phyloP scores from a whole-genome alignment of 805 yeast species.

The Cyberlindnera americana region DNA sequence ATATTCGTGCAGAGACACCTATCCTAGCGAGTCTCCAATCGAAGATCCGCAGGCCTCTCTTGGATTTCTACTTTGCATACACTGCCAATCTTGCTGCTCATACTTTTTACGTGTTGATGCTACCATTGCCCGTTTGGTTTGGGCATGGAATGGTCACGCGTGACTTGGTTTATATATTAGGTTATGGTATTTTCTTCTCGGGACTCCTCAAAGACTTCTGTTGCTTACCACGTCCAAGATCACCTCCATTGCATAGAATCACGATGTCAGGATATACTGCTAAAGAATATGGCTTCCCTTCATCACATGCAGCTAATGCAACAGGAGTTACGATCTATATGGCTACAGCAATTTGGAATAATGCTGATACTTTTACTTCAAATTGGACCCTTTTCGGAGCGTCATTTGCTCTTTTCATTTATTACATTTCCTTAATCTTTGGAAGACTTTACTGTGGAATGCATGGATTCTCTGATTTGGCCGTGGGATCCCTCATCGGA shows the following conservation, averaged over 20 bases:
- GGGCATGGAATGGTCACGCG: conserved; percentile 58
- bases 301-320: conserved; percentile 93
- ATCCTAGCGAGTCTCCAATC: conserved; percentile 55
- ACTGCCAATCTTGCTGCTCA: conserved; percentile 91
- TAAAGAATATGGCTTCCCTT: conserved; percentile 92
- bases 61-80: conserved; percentile 79
- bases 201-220: conserved; percentile 80
- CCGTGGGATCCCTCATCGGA: conserved; percentile 67
- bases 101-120: conserved; percentile 85
- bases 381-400: conserved; percentile 13
- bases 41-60: conserved; percentile 39
- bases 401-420: conserved; percentile 33
- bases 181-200: conserved; percentile 54
- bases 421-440: conserved; percentile 60
- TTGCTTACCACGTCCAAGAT: conserved; percentile 87
- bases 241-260: conserved; percentile 88
- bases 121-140: conserved; percentile 83
- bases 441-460: conserved; percentile 95
- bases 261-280: conserved; percentile 90
- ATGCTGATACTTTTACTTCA: conserved; percentile 10
- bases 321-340: conserved; percentile 68
- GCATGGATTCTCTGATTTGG: conserved; percentile 88
- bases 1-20: conserved; percentile 62
- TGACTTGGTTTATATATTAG: conserved; percentile 67
- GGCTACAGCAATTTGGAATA: conserved; percentile 21